Evolutionary conservation across 768 basidiomycete species (phyloP).

Genomic region (Suillus brevipes): DNA sequence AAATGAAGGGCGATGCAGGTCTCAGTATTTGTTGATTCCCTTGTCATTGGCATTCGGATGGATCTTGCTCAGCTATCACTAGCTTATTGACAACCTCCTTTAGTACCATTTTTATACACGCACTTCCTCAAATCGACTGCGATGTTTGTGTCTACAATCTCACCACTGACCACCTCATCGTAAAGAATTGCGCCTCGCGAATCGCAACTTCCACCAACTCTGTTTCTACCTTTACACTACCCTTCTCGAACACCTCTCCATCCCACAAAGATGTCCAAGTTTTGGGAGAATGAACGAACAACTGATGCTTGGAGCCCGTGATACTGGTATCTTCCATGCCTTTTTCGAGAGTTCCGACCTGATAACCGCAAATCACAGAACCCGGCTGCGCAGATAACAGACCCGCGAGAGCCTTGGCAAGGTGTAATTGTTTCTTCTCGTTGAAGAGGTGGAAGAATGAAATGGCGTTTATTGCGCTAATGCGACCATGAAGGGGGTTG

Average conservation of each 20-base stretch:
- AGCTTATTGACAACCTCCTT: too few species aligned
- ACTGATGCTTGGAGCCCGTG: not conserved
- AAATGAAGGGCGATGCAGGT: too few species aligned
- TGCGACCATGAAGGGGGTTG: slow-evolving; percentile 46
- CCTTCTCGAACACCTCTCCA: too few species aligned
- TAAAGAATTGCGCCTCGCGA: not conserved
- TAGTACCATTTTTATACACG: not conserved
- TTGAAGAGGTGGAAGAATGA: slow-evolving; percentile 43
- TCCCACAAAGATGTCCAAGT: too few species aligned
- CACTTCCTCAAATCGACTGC: not conserved
- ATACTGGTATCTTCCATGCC: not conserved
- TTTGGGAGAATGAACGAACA: too few species aligned
- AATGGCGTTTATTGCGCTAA: slow-evolving; percentile 48
- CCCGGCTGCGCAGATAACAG: slow-evolving; percentile 26
- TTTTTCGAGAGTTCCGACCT: not conserved
- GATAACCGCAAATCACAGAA: slow-evolving; percentile 4
- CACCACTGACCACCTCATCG: not conserved
- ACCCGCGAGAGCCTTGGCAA: slow-evolving; percentile 30
- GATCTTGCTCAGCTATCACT: too few species aligned
- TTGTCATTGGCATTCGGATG: too few species aligned
- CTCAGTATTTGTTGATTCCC: too few species aligned
- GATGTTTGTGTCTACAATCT: not conserved
- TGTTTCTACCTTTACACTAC: slow-evolving; percentile 30
- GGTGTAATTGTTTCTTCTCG: slow-evolving; percentile 25
- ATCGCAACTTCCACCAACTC: slow-evolving; percentile 8